A percentile compares a stretch with the other conserved stretches of the same genome.
These are phyloP conservation scores for Forsythia viridissima DNA, from an alignment of 257 asterid genomes.

Conservation along the genomic window DNA sequence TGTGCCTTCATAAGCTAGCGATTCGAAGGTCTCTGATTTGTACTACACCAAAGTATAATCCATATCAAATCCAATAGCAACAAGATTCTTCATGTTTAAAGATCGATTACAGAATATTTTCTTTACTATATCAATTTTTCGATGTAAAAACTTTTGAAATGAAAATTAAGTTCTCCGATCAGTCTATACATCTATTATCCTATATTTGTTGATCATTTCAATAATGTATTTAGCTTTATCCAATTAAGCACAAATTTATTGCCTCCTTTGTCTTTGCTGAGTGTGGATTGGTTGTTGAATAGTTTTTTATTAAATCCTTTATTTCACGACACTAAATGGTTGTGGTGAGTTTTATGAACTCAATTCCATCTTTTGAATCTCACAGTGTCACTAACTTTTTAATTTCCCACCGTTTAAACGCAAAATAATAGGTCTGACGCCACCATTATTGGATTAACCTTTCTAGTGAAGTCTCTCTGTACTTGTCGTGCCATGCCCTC, in stretches of 20 bases:
- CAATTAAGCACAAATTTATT: background rate
- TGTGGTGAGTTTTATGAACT: background rate
- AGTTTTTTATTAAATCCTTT: too few relatives aligned
- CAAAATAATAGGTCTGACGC: too few relatives aligned
- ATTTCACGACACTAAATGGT: background rate
- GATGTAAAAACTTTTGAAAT: slow-evolving; percentile 8
- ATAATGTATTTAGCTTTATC: background rate
- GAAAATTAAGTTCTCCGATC: slow-evolving; percentile 31
- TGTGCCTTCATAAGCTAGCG: slow-evolving; percentile 28
- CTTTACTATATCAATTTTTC: background rate
- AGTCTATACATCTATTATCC: background rate
- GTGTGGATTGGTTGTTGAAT: background rate
- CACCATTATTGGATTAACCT: too few relatives aligned
- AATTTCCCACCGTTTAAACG: too few relatives aligned
- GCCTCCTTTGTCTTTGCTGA: background rate
- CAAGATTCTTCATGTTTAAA: slow-evolving; percentile 81
- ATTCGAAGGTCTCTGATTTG: slow-evolving; percentile 87
- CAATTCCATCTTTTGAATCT: background rate
- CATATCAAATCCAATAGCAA: slow-evolving; percentile 97
- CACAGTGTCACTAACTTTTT: background rate
- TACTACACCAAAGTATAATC: slow-evolving; percentile 95
- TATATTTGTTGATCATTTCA: too few relatives aligned
- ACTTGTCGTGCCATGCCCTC: too few relatives aligned
- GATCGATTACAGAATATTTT: slow-evolving; percentile 64
- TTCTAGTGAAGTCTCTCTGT: too few relatives aligned